Evolutionary conservation across 2,329 filamentous ascomycete species (phyloP), one percentile per base, ranked within the genome.

Genomic region (Pyricularia pennisetigena): DNA sequence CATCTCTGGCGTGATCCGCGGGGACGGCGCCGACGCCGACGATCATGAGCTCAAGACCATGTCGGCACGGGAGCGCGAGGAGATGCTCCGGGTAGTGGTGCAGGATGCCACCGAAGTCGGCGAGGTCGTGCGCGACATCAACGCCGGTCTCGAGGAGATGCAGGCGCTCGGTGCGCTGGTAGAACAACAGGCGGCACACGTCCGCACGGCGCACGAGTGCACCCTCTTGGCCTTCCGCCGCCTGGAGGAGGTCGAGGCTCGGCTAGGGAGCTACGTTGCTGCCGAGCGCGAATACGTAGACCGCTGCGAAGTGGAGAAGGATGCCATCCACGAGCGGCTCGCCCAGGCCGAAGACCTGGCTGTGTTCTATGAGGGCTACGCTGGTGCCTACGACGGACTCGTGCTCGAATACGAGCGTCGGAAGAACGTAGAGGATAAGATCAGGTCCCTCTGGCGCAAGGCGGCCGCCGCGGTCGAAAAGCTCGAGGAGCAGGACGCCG

Each of bases 341-440:
- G 81, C 84, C 10, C 92, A 97, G 74, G 90, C 98, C 78, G 88
- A 90, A 67, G 86, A 87, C 26, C 86, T 97, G 73, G 85, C 88
- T 12, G 82, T 86, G n/a, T 92, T 97, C 73, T 98, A 97, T 77
- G 90, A 94, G 70, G 89, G 90, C 23, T 99, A 98, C 74, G 84
- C 91, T 24, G 85, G 88, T 67, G 92, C 93, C 0, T 98, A 99
- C 75, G 90, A 93, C 72, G 88, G 90, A 24, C 81, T 99, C 14
- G 85, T 97, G 28, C 84, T 97, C 1, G 95, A 99, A 77, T 90
- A 93, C 6, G 90, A 90, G 67, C 84, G 95, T 28, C 85, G 95
- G 10, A 87, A 87, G 69, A 82, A 85, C 16, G 87, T 92, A 49
- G 91, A 95, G 73, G 87, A 90, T 35, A 88, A 90, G 70, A 90